These are phyloP conservation scores for Epithemia pelagica DNA, from an alignment of 108 stramenopile genomes.

Conservation along the genomic window DNA sequence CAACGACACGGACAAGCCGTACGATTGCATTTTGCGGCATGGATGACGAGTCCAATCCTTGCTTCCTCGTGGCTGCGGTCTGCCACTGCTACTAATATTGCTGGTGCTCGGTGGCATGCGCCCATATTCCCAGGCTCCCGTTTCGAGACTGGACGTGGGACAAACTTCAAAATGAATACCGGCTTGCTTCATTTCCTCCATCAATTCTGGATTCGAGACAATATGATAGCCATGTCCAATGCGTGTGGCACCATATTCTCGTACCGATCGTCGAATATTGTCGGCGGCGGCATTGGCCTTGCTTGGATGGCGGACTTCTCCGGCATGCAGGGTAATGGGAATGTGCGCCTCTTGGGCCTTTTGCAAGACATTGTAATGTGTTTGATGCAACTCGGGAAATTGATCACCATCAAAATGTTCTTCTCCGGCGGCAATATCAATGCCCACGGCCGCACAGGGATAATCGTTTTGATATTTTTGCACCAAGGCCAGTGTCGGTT, in stretches of 20 bases:
- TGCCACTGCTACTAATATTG: neutral
- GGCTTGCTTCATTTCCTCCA: constrained; percentile 27
- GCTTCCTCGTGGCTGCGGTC: neutral
- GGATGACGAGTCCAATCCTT: constrained; percentile 59
- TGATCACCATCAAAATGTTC: constrained; percentile 46
- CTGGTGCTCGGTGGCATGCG: constrained; percentile 18
- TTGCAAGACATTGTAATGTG: constrained; percentile 44
- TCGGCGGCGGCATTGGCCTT: constrained; percentile 19
- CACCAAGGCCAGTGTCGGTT: constrained; percentile 38
- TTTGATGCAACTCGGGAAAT: constrained; percentile 28
- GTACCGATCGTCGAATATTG: constrained; percentile 46
- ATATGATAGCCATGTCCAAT: constrained; percentile 67
- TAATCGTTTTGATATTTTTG: constrained; percentile 30
- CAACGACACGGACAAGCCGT: constrained; percentile 33
- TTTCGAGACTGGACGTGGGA: constrained; percentile 47
- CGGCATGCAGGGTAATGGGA: constrained; percentile 55
- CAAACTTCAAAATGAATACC: constrained; percentile 63
- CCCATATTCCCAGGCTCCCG: constrained; percentile 29
- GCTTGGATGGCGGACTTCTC: constrained; percentile 19
- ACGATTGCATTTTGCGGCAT: constrained; percentile 22
- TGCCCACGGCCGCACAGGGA: constrained; percentile 57
- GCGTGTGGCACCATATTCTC: constrained; percentile 46
- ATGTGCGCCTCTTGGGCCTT: constrained; percentile 40
- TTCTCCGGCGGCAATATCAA: constrained; percentile 73
- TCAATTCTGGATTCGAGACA: constrained; percentile 22